phyloP scores from a whole-genome alignment of 129 eudicot genomes.

The Glebionis coronaria region DNA sequence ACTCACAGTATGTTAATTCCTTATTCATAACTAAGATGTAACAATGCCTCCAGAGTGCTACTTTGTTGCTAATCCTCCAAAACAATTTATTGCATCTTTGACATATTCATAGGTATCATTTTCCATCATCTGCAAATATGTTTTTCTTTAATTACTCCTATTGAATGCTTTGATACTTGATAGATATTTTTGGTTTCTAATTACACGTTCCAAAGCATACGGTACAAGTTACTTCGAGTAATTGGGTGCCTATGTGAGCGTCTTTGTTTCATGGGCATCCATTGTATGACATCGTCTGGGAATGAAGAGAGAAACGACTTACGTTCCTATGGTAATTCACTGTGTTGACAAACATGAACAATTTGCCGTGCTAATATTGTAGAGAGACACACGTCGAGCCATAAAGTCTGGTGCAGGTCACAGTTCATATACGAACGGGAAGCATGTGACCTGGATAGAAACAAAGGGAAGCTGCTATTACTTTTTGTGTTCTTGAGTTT shows the following conservation, averaged over 20 bases:
- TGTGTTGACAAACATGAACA: too few species aligned
- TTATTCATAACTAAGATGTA: conserved; percentile 1
- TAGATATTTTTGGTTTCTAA: conserved; percentile 3
- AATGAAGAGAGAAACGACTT: not conserved
- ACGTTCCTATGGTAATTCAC: not conserved
- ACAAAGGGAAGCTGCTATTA: too few species aligned
- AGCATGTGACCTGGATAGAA: too few species aligned
- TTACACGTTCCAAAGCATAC: conserved; percentile 3
- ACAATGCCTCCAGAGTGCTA: conserved; percentile 6
- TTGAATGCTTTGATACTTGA: conserved; percentile 15
- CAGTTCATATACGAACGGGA: too few species aligned
- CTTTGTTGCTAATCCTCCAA: conserved; percentile 4
- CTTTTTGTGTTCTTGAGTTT: too few species aligned
- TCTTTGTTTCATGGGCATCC: not conserved
- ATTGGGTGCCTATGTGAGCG: not conserved
- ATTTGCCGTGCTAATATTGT: too few species aligned
- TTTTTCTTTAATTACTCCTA: not conserved
- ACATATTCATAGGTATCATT: too few species aligned
- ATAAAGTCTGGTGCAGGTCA: too few species aligned
- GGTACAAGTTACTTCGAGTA: not conserved
- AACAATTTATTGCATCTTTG: conserved; percentile 11
- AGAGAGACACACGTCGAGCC: too few species aligned
- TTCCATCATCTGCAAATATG: too few species aligned
- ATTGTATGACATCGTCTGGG: not conserved
- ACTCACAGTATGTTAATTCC: not conserved